Percentiles rank a stretch among this genome's conserved stretches.
Conservation (phyloP, 228 moss, liverwort and hornwort species). For the Sphagnum magellanicum region DNA sequence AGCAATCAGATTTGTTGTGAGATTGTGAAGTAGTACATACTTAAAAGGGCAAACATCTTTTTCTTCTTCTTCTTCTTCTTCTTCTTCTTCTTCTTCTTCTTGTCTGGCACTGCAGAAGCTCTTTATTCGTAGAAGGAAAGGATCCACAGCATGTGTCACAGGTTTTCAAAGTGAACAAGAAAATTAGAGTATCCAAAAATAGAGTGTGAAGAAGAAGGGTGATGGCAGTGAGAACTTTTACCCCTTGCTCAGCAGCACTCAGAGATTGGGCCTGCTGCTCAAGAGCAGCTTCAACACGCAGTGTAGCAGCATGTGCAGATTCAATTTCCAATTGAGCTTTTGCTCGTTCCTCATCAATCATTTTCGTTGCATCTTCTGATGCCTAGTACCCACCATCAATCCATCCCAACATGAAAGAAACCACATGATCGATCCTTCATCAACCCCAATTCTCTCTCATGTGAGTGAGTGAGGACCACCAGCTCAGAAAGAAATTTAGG, state of each 20-base stretch:
- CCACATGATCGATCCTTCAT: conserved; percentile 9
- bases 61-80: no score
- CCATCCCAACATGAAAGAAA: background rate
- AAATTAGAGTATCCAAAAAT: no score
- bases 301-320: conserved; percentile 54
- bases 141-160: no score
- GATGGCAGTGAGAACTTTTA: background rate
- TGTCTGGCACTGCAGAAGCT: no score
- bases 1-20: background rate
- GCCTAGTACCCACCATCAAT: conserved; percentile 20
- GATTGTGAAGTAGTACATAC: no score
- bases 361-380: conserved; percentile 63
- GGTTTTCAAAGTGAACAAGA: no score
- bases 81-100: no score
- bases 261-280: conserved; percentile 57
- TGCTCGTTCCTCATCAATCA: conserved; percentile 63
- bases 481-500: background rate
- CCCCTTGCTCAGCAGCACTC: conserved; percentile 52
- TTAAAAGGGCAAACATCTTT: no score
- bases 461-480: background rate
- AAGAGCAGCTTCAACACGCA: conserved; percentile 57
- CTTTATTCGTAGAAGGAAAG: no score
- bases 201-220: no score
- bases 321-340: conserved; percentile 58
- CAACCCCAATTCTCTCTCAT: no score